Conservation (phyloP, 805 yeast genomes). For the Kodamaea leandrae region DNA sequence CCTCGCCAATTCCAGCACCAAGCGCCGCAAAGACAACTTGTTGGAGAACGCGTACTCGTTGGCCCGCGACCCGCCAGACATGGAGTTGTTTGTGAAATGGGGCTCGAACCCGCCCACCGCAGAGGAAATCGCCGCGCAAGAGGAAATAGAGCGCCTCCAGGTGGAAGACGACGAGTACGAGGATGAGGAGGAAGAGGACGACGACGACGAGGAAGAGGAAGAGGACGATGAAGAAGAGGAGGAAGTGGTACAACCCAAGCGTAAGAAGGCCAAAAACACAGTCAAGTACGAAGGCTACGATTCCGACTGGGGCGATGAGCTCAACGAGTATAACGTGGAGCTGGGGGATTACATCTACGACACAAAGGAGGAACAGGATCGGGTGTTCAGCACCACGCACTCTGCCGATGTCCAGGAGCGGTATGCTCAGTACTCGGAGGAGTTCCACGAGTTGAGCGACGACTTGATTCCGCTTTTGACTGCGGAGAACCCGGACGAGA, state of each 20-base stretch:
- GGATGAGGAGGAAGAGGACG: slow-evolving; percentile 24
- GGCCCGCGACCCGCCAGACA: slow-evolving; percentile 46
- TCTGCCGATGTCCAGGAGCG: slow-evolving; percentile 21
- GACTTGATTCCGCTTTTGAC: slow-evolving; percentile 17
- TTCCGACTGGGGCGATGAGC: slow-evolving; percentile 45
- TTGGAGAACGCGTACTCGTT: slow-evolving; percentile 52
- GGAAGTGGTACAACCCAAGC: slow-evolving; percentile 1
- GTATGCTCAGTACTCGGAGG: slow-evolving; percentile 15
- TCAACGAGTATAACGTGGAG: slow-evolving; percentile 21
- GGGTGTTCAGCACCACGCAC: slow-evolving; percentile 17
- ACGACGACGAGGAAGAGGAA: slow-evolving; percentile 16
- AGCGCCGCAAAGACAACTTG: slow-evolving; percentile 42
- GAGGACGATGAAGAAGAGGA: slow-evolving; percentile 16
- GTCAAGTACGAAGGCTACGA: slow-evolving; percentile 21
- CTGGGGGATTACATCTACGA: slow-evolving; percentile 38
- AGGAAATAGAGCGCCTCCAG: slow-evolving; percentile 41
- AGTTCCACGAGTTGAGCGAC: slow-evolving; percentile 17
- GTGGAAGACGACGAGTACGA: slow-evolving; percentile 22
- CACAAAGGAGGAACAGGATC: slow-evolving; percentile 26
- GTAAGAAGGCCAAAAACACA: slow-evolving; percentile 14
- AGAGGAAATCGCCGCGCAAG: slow-evolving; percentile 27
- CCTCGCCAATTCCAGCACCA: slow-evolving; percentile 22
- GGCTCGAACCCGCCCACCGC: slow-evolving; percentile 49
- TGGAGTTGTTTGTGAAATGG: slow-evolving; percentile 39
- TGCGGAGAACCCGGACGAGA: slow-evolving; percentile 14